A percentile compares a stretch with the other conserved stretches of the same genome.
These are phyloP conservation scores for Epicoccum nigrum DNA, from an alignment of 2,329 filamentous ascomycete genomes.

Conservation along the genomic window DNA sequence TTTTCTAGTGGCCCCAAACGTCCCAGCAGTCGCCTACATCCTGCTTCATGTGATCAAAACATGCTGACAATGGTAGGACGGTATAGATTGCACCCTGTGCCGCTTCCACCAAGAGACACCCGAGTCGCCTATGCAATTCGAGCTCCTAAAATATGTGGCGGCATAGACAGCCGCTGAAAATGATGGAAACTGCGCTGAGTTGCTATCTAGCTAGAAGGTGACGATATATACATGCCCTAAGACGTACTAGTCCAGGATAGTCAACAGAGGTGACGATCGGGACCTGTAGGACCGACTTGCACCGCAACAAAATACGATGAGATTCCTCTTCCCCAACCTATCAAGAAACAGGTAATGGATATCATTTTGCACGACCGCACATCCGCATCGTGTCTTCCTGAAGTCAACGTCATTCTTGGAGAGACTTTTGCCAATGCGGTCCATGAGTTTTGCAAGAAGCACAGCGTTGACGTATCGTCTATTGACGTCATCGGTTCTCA, in stretches of 20 bases:
- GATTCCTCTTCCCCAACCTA: constrained; percentile 58
- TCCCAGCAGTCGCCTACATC: too few relatives aligned
- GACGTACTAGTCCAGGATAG: too few relatives aligned
- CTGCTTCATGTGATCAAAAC: not conserved
- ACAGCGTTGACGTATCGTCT: not conserved
- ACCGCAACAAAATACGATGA: too few relatives aligned
- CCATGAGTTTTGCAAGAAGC: constrained; percentile 48
- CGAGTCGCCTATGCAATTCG: constrained; percentile 58
- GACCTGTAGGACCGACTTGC: too few relatives aligned
- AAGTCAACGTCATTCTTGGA: constrained; percentile 65
- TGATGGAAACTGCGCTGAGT: too few relatives aligned
- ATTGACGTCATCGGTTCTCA: constrained; percentile 62
- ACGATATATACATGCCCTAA: too few relatives aligned
- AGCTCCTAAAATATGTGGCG: constrained; percentile 63
- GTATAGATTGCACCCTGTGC: not conserved
- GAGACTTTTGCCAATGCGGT: constrained; percentile 62
- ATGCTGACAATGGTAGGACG: not conserved
- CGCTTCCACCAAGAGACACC: not conserved
- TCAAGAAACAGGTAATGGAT: constrained; percentile 64
- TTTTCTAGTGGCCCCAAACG: too few relatives aligned
- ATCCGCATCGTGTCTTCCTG: constrained; percentile 61
- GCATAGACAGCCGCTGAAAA: too few relatives aligned
- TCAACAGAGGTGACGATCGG: too few relatives aligned
- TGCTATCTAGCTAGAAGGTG: too few relatives aligned
- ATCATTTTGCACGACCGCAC: constrained; percentile 65